Evolutionary conservation across 768 basidiomycete genomes (phyloP), one percentile per base, ranked within the genome.

Genomic region (Serendipita indica): DNA sequence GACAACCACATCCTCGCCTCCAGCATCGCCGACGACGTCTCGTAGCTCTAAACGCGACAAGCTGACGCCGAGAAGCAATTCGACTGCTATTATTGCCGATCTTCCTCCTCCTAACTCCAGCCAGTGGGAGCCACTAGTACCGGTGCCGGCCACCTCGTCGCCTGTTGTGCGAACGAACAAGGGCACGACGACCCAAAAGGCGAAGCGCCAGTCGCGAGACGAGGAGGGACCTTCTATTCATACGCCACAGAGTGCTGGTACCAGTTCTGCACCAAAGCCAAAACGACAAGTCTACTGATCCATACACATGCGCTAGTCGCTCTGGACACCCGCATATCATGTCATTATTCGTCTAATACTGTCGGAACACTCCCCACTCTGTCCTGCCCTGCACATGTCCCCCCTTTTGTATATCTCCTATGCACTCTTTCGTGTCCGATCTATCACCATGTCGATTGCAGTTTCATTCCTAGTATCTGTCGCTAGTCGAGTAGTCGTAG

Each of bases 251-350:
- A 2, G 49, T 10, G 32, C 32, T 33, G n/a, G 32, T 18, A 27
- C 3, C 25, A 54, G 10, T 54, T 7, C 49, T 7, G 10, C 49
- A 10, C 7, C 49, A 27, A 54, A 54, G 49, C 49, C 49, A 28
- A 54, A 54, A 28, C 22, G 49, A 10, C 49, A 54, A 54, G 49
- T 54, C n/a, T 54, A 54, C 30, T 54, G 49, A 54, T 33, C 3
- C 4, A 46, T 14, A n/a, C 16, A 18, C 25, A 6, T n/a, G 27
- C n/a, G 5, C 27, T 43, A n/a, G n/a, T n/a, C 41, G 41, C 41
- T 43, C 18, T 6, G 41, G 18, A 43, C 41, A 7, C 18, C n/a
- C 18, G 27, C 27, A 43, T n/a, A 43, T n/a, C 18, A 7, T n/a
- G 7, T 43, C n/a, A n/a, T 25, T 6, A 43, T 25, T 2, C n/a